Percentiles rank a stretch among this genome's conserved stretches.
phyloP scores from a whole-genome alignment of 495 filamentous ascomycete genomes.

The Aspergillus diversus region DNA sequence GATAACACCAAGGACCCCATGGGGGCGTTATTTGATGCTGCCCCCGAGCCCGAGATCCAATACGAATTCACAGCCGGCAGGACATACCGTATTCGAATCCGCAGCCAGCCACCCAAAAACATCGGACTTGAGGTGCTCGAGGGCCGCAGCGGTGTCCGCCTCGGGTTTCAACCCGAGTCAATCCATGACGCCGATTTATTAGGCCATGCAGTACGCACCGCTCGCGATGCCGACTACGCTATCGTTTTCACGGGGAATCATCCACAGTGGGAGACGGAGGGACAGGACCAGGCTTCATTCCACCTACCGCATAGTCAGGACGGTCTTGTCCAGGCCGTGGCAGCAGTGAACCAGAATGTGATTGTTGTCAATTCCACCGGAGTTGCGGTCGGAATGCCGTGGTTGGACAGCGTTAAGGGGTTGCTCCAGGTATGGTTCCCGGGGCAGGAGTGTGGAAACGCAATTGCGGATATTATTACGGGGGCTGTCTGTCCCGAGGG shows the following conservation, averaged over 20 bases:
- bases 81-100: background rate
- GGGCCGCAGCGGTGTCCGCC: conserved; percentile 4
- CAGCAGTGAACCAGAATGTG: conserved; percentile 73
- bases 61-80: conserved; percentile 7
- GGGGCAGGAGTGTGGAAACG: conserved; percentile 80
- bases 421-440: conserved; percentile 83
- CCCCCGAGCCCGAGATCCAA: conserved; percentile 13
- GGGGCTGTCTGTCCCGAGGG: conserved; percentile 75
- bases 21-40: conserved; percentile 6
- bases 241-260: conserved; percentile 24
- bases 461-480: conserved; percentile 78
- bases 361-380: conserved; percentile 81
- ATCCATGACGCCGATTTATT: conserved; percentile 11
- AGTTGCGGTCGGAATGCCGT: conserved; percentile 73
- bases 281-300: conserved; percentile 73
- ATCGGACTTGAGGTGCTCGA: background rate
- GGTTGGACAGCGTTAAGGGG: conserved; percentile 73
- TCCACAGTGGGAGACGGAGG: conserved; percentile 36
- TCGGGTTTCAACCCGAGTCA: conserved; percentile 8
- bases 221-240: conserved; percentile 16
- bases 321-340: conserved; percentile 68
- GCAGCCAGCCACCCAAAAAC: background rate
- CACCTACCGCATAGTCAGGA: conserved; percentile 65
- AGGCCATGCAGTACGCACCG: conserved; percentile 18
- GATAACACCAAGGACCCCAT: conserved; percentile 12